Conservation (phyloP, 495 filamentous ascomycete genomes). For the Tuber microsphaerosporum region DNA sequence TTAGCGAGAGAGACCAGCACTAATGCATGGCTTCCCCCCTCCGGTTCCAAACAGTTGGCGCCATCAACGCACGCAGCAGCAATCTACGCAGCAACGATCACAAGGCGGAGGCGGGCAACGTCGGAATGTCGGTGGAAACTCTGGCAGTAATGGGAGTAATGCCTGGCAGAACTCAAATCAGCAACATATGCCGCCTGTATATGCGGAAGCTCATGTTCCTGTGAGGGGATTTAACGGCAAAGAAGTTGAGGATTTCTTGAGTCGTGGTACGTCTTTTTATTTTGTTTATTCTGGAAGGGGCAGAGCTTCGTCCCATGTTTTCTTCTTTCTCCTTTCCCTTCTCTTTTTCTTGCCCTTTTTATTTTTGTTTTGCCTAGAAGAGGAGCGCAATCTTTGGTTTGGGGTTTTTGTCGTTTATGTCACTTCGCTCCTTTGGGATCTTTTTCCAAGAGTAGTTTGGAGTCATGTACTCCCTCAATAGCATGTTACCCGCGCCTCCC, state of each 20-base stretch:
- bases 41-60: slow-evolving; percentile 28
- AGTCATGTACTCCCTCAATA: background rate
- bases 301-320: background rate
- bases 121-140: slow-evolving; percentile 29
- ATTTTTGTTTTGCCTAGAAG: background rate
- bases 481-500: background rate
- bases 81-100: slow-evolving; percentile 31
- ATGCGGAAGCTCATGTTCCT: slow-evolving; percentile 36
- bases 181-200: slow-evolving; percentile 25
- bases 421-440: background rate
- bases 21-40: slow-evolving; percentile 15
- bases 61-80: slow-evolving; percentile 21
- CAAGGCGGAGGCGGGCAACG: slow-evolving; percentile 31
- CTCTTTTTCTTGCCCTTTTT: background rate
- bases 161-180: slow-evolving; percentile 31
- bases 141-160: slow-evolving; percentile 36
- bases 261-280: slow-evolving; percentile 30
- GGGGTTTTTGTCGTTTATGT: background rate
- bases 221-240: slow-evolving; percentile 40
- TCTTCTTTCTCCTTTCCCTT: slow-evolving; percentile 2
- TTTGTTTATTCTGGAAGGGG: background rate
- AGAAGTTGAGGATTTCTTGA: slow-evolving; percentile 38
- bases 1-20: slow-evolving; percentile 14
- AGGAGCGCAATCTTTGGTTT: background rate
- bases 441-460: background rate